Base-by-base conservation (phyloP, 345 rosid species). In the Brassica rapa region DNA sequence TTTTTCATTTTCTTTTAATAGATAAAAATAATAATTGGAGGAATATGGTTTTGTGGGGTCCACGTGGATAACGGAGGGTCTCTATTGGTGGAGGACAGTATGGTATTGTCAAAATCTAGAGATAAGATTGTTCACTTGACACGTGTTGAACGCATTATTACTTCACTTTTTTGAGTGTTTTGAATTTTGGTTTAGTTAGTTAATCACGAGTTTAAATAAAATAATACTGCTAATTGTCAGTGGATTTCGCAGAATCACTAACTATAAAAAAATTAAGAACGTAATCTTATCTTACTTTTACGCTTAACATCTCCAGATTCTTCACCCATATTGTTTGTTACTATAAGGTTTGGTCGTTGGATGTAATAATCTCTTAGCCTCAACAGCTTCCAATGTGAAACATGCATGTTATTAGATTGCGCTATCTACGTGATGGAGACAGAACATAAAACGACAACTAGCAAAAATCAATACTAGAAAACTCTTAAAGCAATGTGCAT, bases 51-150 rank as follows among this genome's bases (percentile, higher is more conserved):
- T 73, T 66, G 75, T 66, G 51, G 84, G 86, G 71, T 14, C 82
- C 86, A 72, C 75, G 25, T 57, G 21, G 77, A 66, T 73, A 85
- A 86, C 68, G 84, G 76, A 86, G 83, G 78, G 79, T 14, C 27
- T 78, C 75, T 75, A 23, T 68, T 66, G 66, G 76, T 63, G 83
- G 71, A 75, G 37, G 76, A 62, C 78, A 68, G 67, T 70, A 66
- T 74, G 80, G 73, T 57, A 8, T 65, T 55, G 68, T 61, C 80
- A 14, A 60, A 60, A 59, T 68, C 78, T 66, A 62, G 43, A 73
- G 90, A 87, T 85, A 84, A 82, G 81, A 65, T 49, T 65, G 39
- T 59, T 77, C 90, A 86, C 78, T 62, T 82, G 83, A 81, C 89
- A 84, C 85, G 85, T 86, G 86, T 21, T 29, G 74, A 25, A 71